Evolutionary conservation across 805 yeast species (phyloP), one percentile per base, ranked within the genome.

Genomic region (Cyberlindnera sargentensis): DNA sequence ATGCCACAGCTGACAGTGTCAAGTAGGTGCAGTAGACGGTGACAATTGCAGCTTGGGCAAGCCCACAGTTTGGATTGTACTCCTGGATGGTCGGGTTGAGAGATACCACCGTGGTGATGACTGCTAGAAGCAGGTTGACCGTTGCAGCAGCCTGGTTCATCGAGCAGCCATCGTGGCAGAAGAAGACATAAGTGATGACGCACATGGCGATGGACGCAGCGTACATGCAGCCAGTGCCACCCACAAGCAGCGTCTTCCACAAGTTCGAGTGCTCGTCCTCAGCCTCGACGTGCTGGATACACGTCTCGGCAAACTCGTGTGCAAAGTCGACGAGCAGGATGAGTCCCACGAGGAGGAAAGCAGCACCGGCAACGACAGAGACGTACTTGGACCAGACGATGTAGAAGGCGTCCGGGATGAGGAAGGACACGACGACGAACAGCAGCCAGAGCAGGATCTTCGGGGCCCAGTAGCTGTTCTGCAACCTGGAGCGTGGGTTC

Each of bases 301-400:
- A 93, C 6, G 84, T 85, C 56, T 93, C 99, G 0, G 98, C 97
- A 96, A 97, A 93, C 53, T 91, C 91, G 64, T 93, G 98, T 4
- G 99, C 98, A 71, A 88, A 93, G 63, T 93, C 99, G 30, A 93
- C 97, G 39, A 93, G 68, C 40, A 93, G 70, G 10, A 95, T 84
- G 45, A 93, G 73, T 1, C 99, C 99, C 47, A 93, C 86, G 11
- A 93, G 80, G 32, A 91, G 76, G 65, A 93, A 93, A 4, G 89
- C 58, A 3, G 91, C 84, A 36, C 96, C 87, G 54, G 88, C 82
- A 5, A 88, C 65, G 29, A 90, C 83, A 5, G 97, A 88, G 36
- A 93, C 70, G 67, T 88, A 81, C 62, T 87, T 93, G 1, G 99
- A 97, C 80, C 95, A 93, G 56, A 83, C 72, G 11, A 90, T 75